Base-by-base conservation (phyloP, 2,329 filamentous ascomycete species). In the Esteya vermicola region DNA sequence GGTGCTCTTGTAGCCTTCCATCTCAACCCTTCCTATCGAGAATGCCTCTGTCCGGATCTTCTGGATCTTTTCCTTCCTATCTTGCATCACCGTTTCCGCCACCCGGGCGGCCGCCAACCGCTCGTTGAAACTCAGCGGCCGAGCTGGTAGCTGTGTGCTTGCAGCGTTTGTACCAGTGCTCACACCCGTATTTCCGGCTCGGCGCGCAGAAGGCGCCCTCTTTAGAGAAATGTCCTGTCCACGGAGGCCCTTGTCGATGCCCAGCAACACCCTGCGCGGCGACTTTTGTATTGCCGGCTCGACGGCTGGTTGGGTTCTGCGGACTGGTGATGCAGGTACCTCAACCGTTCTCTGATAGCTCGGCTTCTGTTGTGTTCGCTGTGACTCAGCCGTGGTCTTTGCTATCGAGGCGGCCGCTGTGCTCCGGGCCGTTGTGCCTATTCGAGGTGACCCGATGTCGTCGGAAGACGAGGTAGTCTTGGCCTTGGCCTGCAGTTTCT, bases 201-300 rank as follows among this genome's bases (percentile, higher is more conserved):
- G 30, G 52, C 50, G 41, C 54, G 64, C 40, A 60, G 63, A 23
- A 65, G 76, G 67, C 4, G 84, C 76, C 48, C 85, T 70, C 57
- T 84, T 91, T 22, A 96, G 62, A 4, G 88, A 95, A 25, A 96
- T 69, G 51, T 95, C 85, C 43, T 75, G 75, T 2, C 80, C 86
- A 50, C 70, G 81, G 27, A 88, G 63, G 1, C 85, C 86, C 55
- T 93, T 93, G 59, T 94, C 88, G 45, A 96, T 93, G 6, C 91
- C 89, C 14, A 96, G 58, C 16, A 85, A 60, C 13, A 91, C 73
- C 44, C 88, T 71, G 39, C 81, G 81, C 1, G 91, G 89, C 2
- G 88, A 95, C 21, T 70, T 75, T 27, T 76, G 78, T 13, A 72
- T 63, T 6, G 27, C 21, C n/a, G 62, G 63, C 14, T 63, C 52